These are phyloP conservation scores for Alternaria metachromatica DNA, from an alignment of 2,329 filamentous ascomycete genomes.

Conservation along the genomic window DNA sequence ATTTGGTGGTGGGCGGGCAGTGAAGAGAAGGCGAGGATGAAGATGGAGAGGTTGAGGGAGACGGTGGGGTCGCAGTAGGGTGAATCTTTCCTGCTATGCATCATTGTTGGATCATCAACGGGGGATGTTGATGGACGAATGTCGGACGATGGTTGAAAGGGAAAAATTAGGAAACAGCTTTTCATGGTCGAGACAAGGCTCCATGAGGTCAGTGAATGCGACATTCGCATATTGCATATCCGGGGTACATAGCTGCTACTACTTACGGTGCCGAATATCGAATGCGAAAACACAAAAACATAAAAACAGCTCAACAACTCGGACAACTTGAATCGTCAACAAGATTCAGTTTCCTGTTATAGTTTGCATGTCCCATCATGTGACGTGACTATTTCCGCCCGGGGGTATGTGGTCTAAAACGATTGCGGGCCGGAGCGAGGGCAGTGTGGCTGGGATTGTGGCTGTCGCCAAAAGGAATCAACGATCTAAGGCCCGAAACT, in stretches of 20 bases:
- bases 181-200: too few species aligned
- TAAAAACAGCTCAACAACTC: too few species aligned
- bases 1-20: slow-evolving; percentile 38
- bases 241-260: neutral
- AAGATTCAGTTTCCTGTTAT: neutral
- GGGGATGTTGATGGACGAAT: neutral
- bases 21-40: slow-evolving; percentile 30
- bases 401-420: slow-evolving; percentile 2
- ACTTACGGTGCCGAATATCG: neutral
- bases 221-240: too few species aligned
- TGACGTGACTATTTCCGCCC: slow-evolving; percentile 2
- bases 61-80: neutral
- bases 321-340: too few species aligned
- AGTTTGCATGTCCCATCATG: neutral
- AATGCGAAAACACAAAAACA: neutral
- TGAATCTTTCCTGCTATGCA: neutral
- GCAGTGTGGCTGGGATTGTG: neutral
- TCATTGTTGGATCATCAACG: too few species aligned
- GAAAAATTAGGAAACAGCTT: too few species aligned
- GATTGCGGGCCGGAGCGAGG: slow-evolving; percentile 13
- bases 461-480: neutral
- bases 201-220: too few species aligned
- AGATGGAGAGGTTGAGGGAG: slow-evolving; percentile 29
- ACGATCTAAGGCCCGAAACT: neutral
- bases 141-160: neutral